Conservation (phyloP, 1,284 basidiomycete species). For the Leucoagaricus sp. region DNA sequence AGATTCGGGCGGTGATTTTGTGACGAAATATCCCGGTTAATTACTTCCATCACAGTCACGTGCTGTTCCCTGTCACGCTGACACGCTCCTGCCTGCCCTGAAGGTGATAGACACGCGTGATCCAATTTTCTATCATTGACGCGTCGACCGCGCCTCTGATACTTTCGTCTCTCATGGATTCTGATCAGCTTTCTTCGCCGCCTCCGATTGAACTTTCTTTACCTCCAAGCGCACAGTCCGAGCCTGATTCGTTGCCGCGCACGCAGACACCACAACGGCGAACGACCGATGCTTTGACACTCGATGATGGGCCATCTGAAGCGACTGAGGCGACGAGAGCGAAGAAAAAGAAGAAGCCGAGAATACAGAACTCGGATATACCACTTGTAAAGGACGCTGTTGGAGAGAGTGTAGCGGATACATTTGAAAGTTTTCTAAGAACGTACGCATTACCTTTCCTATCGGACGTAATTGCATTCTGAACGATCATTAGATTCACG, state of each 20-base stretch:
- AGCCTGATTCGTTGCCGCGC: conserved; percentile 43
- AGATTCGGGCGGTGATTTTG: conserved; percentile 16
- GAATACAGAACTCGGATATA: conserved; percentile 64
- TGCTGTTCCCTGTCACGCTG: conserved; percentile 31
- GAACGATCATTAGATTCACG: conserved; percentile 63
- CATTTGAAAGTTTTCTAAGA: conserved; percentile 89
- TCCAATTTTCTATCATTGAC: conserved; percentile 29
- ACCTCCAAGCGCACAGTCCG: conserved; percentile 70
- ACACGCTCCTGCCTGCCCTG: conserved; percentile 43
- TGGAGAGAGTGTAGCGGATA: conserved; percentile 90
- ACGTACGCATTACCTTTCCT: conserved; percentile 55
- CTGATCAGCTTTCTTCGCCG: conserved; percentile 39
- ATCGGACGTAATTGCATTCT: background rate
- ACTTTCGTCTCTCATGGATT: conserved; percentile 31
- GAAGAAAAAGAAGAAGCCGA: conserved; percentile 44
- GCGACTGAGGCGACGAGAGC: conserved; percentile 32
- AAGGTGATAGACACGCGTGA: conserved; percentile 22
- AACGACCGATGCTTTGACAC: conserved; percentile 59
- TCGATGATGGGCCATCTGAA: conserved; percentile 51
- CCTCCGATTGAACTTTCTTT: conserved; percentile 46
- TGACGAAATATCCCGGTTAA: conserved; percentile 18
- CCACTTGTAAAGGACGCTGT: conserved; percentile 90
- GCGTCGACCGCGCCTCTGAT: conserved; percentile 25
- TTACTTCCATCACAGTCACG: conserved; percentile 5
- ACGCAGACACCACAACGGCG: conserved; percentile 46